Evolutionary conservation across 371 early-diverging fungal genomes (phyloP).

Genomic region (Circinella umbellata): DNA sequence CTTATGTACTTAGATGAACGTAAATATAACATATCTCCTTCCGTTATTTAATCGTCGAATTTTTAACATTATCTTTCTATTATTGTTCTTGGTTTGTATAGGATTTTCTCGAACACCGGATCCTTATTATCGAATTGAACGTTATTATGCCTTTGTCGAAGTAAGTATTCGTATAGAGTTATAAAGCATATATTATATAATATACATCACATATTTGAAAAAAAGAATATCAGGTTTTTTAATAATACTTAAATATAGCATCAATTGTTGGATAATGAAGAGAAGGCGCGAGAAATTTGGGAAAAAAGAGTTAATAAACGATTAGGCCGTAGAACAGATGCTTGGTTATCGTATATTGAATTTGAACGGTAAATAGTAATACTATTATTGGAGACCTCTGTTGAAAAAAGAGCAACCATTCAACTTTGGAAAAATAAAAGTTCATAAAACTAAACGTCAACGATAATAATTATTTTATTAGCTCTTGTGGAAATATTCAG

Average conservation of each 20-base stretch:
- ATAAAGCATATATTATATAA: too few relatives aligned
- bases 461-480: conserved; percentile 4
- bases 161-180: conserved; percentile 15
- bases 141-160: conserved; percentile 50
- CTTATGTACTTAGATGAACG: conserved; percentile 35
- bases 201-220: too few relatives aligned
- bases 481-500: conserved; percentile 24
- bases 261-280: conserved; percentile 23
- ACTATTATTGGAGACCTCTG: too few relatives aligned
- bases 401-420: background rate
- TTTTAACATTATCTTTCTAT: too few relatives aligned
- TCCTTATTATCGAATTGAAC: conserved; percentile 61
- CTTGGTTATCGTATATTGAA: conserved; percentile 47
- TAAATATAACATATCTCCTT: conserved; percentile 11
- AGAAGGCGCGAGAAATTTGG: conserved; percentile 44
- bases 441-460: background rate
- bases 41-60: too few relatives aligned
- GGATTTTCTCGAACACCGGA: conserved; percentile 47
- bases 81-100: conserved; percentile 9
- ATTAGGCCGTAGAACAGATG: conserved; percentile 40
- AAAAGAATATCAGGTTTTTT: background rate
- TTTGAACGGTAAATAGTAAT: conserved; percentile 47
- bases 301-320: conserved; percentile 26
- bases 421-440: background rate
- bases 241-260: conserved; percentile 11